Percentiles rank a stretch among this genome's conserved stretches.
These are phyloP conservation scores for Penicillium sp. DNA, from an alignment of 2,329 filamentous ascomycete genomes.

Conservation along the genomic window DNA sequence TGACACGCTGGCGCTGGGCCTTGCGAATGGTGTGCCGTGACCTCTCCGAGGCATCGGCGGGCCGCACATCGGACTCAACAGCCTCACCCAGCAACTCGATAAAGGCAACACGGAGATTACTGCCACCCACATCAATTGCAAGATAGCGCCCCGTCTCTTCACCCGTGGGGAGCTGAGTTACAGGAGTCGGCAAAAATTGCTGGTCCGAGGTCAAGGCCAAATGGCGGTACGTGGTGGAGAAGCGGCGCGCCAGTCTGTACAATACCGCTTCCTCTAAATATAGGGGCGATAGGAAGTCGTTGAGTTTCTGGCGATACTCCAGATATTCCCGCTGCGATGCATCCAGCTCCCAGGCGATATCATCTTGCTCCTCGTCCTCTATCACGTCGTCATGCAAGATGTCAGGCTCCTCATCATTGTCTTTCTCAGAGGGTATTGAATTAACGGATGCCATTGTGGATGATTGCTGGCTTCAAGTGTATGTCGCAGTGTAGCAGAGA, in stretches of 20 bases:
- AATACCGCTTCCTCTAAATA: constrained; percentile 39
- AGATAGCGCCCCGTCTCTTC: constrained; percentile 52
- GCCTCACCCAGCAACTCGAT: constrained; percentile 49
- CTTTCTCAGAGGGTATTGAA: constrained; percentile 21
- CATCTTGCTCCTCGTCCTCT: constrained; percentile 36
- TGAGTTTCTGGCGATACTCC: constrained; percentile 33
- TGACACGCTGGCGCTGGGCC: constrained; percentile 45
- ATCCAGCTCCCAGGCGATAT: constrained; percentile 27
- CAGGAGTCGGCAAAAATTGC: constrained; percentile 46
- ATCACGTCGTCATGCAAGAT: constrained; percentile 27
- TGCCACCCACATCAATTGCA: constrained; percentile 55
- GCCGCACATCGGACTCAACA: constrained; percentile 32
- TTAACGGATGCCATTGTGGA: constrained; percentile 24
- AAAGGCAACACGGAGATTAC: constrained; percentile 53
- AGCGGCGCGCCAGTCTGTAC: constrained; percentile 44
- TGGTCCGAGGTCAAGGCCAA: constrained; percentile 43
- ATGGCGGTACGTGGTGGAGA: constrained; percentile 43
- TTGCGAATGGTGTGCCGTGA: constrained; percentile 44
- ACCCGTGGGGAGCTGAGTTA: constrained; percentile 46
- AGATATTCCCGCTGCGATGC: constrained; percentile 26
- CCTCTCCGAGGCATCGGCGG: constrained; percentile 33
- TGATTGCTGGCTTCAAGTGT: not conserved
- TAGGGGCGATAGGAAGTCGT: constrained; percentile 41
- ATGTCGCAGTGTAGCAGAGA: not conserved
- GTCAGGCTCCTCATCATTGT: constrained; percentile 28